Evolutionary conservation across 2,329 filamentous ascomycete genomes (phyloP).

Genomic region (Metarhizium album): DNA sequence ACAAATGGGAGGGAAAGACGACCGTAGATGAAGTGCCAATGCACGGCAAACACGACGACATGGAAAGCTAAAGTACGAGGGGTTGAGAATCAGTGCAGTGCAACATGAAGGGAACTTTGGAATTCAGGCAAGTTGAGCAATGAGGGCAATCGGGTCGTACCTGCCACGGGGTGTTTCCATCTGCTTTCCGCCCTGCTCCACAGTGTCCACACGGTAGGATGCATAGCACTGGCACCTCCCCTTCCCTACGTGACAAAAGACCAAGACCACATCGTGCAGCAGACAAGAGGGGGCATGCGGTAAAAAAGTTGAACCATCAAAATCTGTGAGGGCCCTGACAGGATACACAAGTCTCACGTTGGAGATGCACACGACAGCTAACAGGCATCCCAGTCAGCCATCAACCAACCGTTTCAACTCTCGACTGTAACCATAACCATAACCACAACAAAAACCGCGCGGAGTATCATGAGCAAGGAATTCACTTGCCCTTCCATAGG

Average conservation of each 20-base stretch:
- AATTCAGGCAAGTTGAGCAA: too few species aligned
- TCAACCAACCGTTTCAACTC: neutral
- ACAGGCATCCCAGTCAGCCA: neutral
- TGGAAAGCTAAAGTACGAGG: neutral
- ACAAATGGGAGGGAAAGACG: neutral
- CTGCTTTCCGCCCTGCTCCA: neutral
- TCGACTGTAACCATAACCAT: neutral
- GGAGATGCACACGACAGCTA: neutral
- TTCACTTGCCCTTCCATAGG: neutral
- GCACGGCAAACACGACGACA: too few species aligned
- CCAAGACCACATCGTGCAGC: too few species aligned
- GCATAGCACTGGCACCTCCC: neutral
- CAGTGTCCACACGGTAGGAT: too few species aligned
- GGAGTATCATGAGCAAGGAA: neutral
- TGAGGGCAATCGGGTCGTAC: neutral
- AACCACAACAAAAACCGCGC: neutral
- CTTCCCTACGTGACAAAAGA: too few species aligned
- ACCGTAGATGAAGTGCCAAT: neutral
- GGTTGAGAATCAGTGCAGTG: neutral
- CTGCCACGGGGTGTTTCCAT: neutral
- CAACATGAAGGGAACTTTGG: neutral
- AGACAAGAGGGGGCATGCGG: too few species aligned
- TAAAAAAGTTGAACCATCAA: neutral
- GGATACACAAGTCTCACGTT: neutral
- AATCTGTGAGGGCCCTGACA: neutral